These are phyloP conservation scores for Hemileia vastatrix DNA, from an alignment of 1,284 basidiomycete genomes.

Conservation along the genomic window DNA sequence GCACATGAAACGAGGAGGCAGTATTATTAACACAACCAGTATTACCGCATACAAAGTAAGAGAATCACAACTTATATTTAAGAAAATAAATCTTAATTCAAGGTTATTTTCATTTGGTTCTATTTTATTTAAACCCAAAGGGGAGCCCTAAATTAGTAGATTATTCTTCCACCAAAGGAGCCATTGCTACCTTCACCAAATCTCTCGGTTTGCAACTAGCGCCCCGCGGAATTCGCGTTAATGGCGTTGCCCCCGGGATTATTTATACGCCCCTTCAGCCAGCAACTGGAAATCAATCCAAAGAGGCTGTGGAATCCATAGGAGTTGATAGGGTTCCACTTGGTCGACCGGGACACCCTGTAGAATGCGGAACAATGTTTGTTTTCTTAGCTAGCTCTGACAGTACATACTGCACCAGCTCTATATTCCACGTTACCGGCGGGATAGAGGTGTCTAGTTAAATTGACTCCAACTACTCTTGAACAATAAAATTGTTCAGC, in stretches of 20 bases:
- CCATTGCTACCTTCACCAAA: slow-evolving; percentile 53
- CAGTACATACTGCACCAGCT: slow-evolving; percentile 7
- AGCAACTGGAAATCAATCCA: slow-evolving; percentile 23
- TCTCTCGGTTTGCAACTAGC: slow-evolving; percentile 54
- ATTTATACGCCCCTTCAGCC: slow-evolving; percentile 49
- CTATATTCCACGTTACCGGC: slow-evolving; percentile 14
- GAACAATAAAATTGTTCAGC: too few relatives aligned
- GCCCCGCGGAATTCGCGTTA: slow-evolving; percentile 54
- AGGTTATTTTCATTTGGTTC: too few relatives aligned
- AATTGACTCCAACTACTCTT: too few relatives aligned
- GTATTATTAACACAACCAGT: slow-evolving; percentile 58
- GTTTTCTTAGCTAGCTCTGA: slow-evolving; percentile 17
- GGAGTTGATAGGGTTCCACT: slow-evolving; percentile 5
- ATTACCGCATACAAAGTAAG: slow-evolving; percentile 54
- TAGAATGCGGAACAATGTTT: slow-evolving; percentile 8
- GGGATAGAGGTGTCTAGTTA: slow-evolving; percentile 8
- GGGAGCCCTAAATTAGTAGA: slow-evolving; percentile 50
- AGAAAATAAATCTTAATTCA: too few relatives aligned
- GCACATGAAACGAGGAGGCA: slow-evolving; percentile 54
- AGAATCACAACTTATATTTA: too few relatives aligned
- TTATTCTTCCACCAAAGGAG: slow-evolving; percentile 54
- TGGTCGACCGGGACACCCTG: slow-evolving; percentile 13
- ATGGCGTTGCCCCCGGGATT: slow-evolving; percentile 53
- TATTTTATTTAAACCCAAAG: neutral
- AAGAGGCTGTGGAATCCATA: slow-evolving; percentile 4